Evolutionary conservation across 148 eudicot genomes (phyloP).

Genomic region (Rhododendron molle): DNA sequence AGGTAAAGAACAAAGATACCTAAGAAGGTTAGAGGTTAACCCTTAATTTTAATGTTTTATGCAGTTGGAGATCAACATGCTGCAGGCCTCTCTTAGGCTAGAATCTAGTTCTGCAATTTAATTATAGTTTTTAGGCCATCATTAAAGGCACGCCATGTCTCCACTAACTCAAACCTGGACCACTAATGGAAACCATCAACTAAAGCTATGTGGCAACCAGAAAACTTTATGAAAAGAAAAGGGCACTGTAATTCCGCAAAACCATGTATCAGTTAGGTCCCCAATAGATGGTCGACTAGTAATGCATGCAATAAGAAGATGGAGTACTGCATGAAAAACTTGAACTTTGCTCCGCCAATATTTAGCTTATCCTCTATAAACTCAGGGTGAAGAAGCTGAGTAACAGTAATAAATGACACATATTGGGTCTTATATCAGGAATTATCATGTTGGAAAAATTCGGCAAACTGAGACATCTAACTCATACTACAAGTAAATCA

Average conservation of each 20-base stretch:
- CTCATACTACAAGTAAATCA: slow-evolving; percentile 7
- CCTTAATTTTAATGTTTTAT: not conserved
- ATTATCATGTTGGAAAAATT: not conserved
- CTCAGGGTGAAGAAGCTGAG: not conserved
- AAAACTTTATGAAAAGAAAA: not conserved
- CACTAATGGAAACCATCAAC: not conserved
- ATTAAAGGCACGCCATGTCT: not conserved
- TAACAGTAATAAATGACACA: not conserved
- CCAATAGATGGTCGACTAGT: not conserved
- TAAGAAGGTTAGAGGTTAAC: not conserved
- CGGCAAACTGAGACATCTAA: not conserved
- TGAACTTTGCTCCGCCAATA: not conserved
- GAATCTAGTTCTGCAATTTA: not conserved
- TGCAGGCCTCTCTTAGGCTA: not conserved
- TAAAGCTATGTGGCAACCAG: not conserved
- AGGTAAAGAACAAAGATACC: not conserved
- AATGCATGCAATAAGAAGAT: not conserved
- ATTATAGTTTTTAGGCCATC: not conserved
- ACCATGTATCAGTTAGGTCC: not conserved
- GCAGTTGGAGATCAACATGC: not conserved
- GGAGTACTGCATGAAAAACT: not conserved
- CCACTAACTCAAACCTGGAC: not conserved
- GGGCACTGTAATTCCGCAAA: not conserved
- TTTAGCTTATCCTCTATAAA: not conserved
- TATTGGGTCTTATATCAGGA: not conserved